A percentile compares a stretch with the other conserved stretches of the same genome.
phyloP scores from a whole-genome alignment of 495 filamentous ascomycete genomes.

The Penicillium ucsense region DNA sequence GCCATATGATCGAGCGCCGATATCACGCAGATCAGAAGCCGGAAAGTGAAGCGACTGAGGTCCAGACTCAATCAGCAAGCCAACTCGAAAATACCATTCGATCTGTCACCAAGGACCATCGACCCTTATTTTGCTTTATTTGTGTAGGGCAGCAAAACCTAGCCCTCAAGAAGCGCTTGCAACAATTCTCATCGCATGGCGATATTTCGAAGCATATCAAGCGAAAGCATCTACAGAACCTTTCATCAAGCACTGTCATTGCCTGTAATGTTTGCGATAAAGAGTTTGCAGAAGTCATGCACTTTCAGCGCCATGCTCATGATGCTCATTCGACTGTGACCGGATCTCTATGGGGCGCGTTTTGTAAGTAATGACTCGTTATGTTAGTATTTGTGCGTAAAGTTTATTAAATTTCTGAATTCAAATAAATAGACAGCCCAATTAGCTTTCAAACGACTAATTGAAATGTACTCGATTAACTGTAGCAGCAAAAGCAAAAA shows the following conservation, averaged over 20 bases:
- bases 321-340: conserved; percentile 13
- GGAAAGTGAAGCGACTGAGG: neutral
- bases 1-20: neutral
- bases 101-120: conserved; percentile 18
- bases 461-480: neutral
- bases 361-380: no score
- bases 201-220: conserved; percentile 35
- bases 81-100: conserved; percentile 11
- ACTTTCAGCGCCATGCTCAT: conserved; percentile 10
- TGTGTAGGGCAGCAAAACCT: conserved; percentile 25
- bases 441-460: no score
- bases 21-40: neutral
- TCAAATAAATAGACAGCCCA: no score
- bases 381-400: no score
- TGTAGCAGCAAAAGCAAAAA: neutral
- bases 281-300: conserved; percentile 8
- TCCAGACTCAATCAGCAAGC: neutral
- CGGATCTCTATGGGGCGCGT: neutral
- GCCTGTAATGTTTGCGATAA: conserved; percentile 11
- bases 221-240: conserved; percentile 26
- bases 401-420: no score
- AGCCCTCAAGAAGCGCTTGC: conserved; percentile 15
- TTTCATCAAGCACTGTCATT: conserved; percentile 8
- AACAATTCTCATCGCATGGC: conserved; percentile 20
- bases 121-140: conserved; percentile 28